Percentiles rank a stretch among this genome's conserved stretches.
phyloP scores from a whole-genome alignment of 192 early-diverging fungal species.

The Phlyctochytrium planicorne region DNA sequence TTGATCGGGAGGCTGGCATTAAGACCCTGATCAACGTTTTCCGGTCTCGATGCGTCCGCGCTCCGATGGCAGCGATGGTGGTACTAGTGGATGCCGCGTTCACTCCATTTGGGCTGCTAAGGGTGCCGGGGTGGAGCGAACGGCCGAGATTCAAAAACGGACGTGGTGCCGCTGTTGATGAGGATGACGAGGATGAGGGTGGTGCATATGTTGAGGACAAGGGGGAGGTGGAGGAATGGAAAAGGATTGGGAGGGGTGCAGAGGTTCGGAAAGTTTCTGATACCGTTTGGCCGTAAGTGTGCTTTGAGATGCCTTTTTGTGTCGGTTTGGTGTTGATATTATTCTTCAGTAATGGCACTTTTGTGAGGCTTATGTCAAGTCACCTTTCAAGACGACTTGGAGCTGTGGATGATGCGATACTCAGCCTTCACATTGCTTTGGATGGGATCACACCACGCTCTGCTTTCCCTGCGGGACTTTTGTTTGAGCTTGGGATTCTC shows the following conservation, averaged over 20 bases:
- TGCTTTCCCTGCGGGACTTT: constrained; percentile 12
- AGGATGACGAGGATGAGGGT: not conserved
- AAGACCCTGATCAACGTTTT: too few relatives aligned
- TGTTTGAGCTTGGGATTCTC: constrained; percentile 19
- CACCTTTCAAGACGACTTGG: constrained; percentile 14
- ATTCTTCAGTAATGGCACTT: constrained; percentile 8
- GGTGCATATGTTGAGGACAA: not conserved
- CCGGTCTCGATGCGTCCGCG: too few relatives aligned
- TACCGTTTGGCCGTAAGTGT: constrained; percentile 15
- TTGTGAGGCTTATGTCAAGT: constrained; percentile 8
- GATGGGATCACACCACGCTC: not conserved
- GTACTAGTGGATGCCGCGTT: too few relatives aligned
- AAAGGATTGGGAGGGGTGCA: not conserved
- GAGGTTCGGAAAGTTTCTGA: not conserved
- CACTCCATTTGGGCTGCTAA: too few relatives aligned
- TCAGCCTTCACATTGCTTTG: constrained; percentile 1
- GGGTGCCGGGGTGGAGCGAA: too few relatives aligned
- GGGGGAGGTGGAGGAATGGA: not conserved
- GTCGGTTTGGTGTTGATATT: not conserved
- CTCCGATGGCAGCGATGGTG: too few relatives aligned
- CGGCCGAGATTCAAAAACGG: too few relatives aligned
- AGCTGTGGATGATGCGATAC: not conserved
- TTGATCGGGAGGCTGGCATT: too few relatives aligned
- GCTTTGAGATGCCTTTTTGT: constrained; percentile 9
- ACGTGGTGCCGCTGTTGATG: too few relatives aligned